phyloP scores from a whole-genome alignment of 768 basidiomycete genomes.

The Naganishia vishniacii region DNA sequence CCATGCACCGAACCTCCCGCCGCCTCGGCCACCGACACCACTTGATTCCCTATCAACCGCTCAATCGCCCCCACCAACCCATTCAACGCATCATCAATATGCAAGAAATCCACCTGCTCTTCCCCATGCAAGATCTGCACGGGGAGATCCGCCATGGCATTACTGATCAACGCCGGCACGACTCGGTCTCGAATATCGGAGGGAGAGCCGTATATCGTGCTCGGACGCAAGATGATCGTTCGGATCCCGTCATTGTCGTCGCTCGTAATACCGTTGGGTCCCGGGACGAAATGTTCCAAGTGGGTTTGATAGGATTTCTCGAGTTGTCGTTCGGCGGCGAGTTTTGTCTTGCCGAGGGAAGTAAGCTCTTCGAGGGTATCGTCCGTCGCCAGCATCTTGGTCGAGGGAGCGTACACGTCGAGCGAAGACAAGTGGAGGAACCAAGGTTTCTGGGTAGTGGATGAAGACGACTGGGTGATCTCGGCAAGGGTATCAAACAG shows the following conservation, averaged over 20 bases:
- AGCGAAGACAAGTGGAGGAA: conserved; percentile 39
- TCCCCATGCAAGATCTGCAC: conserved; percentile 42
- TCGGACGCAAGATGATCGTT: conserved; percentile 37
- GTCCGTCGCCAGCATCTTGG: conserved; percentile 6
- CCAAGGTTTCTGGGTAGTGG: conserved; percentile 37
- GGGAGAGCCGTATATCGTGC: conserved; percentile 42
- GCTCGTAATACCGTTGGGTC: conserved; percentile 18
- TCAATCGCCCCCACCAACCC: conserved; percentile 37
- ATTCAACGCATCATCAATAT: conserved; percentile 42
- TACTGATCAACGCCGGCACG: conserved; percentile 36
- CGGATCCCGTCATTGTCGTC: conserved; percentile 8
- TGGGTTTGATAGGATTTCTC: not conserved
- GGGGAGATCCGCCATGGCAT: conserved; percentile 38
- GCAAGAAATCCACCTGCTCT: conserved; percentile 36
- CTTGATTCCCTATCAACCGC: conserved; percentile 21
- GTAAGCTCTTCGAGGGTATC: conserved; percentile 28
- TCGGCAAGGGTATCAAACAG: conserved; percentile 29
- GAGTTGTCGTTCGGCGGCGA: conserved; percentile 33
- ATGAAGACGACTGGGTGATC: conserved; percentile 4
- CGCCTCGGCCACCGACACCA: not conserved
- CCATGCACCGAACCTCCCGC: not conserved
- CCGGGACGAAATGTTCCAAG: not conserved
- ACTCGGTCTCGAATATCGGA: conserved; percentile 39
- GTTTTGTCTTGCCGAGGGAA: conserved; percentile 38
- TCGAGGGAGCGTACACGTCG: conserved; percentile 39